Evolutionary conservation across 2,329 filamentous ascomycete genomes (phyloP), one percentile per base, ranked within the genome.

Genomic region (Aspergillus candidus): DNA sequence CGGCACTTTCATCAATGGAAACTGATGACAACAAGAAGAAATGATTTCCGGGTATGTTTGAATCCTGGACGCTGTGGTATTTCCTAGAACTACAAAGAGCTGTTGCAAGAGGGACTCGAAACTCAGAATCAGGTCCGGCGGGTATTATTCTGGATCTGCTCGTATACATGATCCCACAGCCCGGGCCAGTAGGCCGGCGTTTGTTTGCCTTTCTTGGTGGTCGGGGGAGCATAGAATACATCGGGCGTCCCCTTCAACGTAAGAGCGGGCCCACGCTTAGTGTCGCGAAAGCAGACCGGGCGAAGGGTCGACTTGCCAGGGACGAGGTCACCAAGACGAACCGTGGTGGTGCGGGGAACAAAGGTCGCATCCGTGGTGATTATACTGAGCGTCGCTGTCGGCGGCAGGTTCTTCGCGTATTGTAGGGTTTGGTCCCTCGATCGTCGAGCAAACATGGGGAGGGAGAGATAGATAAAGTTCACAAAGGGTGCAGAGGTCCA

Each of bases 401-500:
- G 59, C 1, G 72, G 72, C 3, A 74, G 55, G 33, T 67, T 67
- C 42, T 67, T 66, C 0, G 68, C 64, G 52, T 72, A 74, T 45
- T 67, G 61, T 34, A 69, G 48, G 12, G 70, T 65, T 13, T 63
- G 58, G 43, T 72, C 67, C 30, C 75, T 76, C 1, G 82, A 84
- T 32, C 72, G 65, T 35, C 84, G 79, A 12, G 84, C 85, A 52
- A 76, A 77, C 1, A 72, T 62, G 0, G 88, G 88, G 2, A 90
- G 72, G 15, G 78, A 76, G 39, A 93, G 69, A 63, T 86, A 80
- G 47, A 93, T 74, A 58, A 82, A 81, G 33, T 81, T 80, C 6
- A 91, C 85, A 58, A 85, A 86, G 3, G 87, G 84, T 0, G 79
- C 73, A 2, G 83, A 80, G 37, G 77, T 76, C 61, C 81, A 84